These are phyloP conservation scores for Verticillium alfalfae DNA, from an alignment of 2,329 filamentous ascomycete genomes.

Conservation along the genomic window DNA sequence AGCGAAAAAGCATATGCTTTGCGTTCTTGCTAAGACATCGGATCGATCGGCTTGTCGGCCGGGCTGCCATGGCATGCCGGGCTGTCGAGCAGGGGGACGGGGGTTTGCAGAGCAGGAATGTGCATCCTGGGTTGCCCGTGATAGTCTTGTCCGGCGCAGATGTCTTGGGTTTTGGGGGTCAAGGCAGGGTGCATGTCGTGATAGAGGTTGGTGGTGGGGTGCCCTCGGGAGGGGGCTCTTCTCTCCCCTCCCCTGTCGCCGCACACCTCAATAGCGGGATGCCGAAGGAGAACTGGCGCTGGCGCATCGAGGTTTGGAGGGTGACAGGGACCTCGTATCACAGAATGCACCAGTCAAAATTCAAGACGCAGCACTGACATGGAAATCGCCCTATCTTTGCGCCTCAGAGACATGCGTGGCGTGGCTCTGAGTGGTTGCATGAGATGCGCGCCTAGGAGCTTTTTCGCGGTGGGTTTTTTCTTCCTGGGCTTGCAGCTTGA, in stretches of 20 bases:
- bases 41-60: background rate
- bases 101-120: background rate
- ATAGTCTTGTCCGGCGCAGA: background rate
- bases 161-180: background rate
- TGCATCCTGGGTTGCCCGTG: background rate
- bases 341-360: background rate
- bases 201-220: background rate
- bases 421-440: background rate
- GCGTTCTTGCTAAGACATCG: background rate
- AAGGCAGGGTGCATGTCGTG: background rate
- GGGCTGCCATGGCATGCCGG: background rate
- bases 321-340: background rate
- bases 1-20: background rate
- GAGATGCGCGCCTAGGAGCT: background rate
- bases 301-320: background rate
- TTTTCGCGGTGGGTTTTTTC: background rate
- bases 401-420: background rate
- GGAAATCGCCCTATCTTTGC: background rate
- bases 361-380: background rate
- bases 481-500: background rate
- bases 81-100: background rate
- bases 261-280: background rate
- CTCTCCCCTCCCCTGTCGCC: background rate
- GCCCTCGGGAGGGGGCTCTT: background rate
- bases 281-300: background rate